phyloP scores from a whole-genome alignment of 2,329 filamentous ascomycete species.

The Aureobasidium sp. region DNA sequence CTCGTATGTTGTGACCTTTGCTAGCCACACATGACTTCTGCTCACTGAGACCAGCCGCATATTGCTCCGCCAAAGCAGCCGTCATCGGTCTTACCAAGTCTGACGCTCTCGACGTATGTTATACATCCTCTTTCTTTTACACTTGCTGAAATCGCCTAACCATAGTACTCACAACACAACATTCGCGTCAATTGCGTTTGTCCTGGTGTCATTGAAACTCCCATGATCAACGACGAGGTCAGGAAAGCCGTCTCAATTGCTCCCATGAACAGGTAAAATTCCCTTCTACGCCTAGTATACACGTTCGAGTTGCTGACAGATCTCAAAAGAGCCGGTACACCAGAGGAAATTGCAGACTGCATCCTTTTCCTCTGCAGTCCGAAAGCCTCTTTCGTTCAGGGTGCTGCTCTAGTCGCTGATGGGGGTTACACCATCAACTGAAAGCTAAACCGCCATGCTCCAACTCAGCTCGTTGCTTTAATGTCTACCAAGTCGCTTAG shows the following conservation, averaged over 20 bases:
- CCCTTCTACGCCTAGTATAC: too few relatives aligned
- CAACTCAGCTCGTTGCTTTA: too few relatives aligned
- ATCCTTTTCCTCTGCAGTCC: slow-evolving; percentile 40
- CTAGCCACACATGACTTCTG: background rate
- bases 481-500: too few relatives aligned
- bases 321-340: slow-evolving; percentile 30
- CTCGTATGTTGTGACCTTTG: slow-evolving; percentile 29
- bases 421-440: slow-evolving; percentile 41
- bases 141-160: too few relatives aligned
- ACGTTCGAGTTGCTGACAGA: too few relatives aligned
- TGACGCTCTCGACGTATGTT: slow-evolving; percentile 38
- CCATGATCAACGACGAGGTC: slow-evolving; percentile 34
- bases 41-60: slow-evolving; percentile 33
- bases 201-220: slow-evolving; percentile 42
- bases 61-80: slow-evolving; percentile 42
- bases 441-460: background rate
- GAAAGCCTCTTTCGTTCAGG: slow-evolving; percentile 44
- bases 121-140: too few relatives aligned
- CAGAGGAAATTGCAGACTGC: slow-evolving; percentile 43
- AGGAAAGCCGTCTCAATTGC: slow-evolving; percentile 26
- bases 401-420: slow-evolving; percentile 38
- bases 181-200: slow-evolving; percentile 44
- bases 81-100: slow-evolving; percentile 41
- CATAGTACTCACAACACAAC: slow-evolving; percentile 35
- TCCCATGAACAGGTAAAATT: slow-evolving; percentile 20